phyloP scores from a whole-genome alignment of 1,139 yeast genomes.

The Kodamaea sp. region DNA sequence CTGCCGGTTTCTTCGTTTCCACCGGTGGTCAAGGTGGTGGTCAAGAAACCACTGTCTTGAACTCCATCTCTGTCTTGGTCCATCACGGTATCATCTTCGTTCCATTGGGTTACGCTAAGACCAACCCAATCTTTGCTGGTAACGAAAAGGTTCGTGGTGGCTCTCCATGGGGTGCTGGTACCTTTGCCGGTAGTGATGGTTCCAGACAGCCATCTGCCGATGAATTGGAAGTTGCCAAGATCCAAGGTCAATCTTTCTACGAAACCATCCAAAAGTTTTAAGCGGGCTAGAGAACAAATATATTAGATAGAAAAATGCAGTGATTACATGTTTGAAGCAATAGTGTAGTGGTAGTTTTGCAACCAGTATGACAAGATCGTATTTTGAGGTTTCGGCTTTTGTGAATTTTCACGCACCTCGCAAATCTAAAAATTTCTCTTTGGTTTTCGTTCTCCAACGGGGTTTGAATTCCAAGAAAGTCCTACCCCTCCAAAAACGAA shows the following conservation, averaged over 20 bases:
- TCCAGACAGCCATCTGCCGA: slow-evolving; percentile 35
- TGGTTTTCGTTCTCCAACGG: no score
- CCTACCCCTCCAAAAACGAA: no score
- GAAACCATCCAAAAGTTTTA: slow-evolving; percentile 18
- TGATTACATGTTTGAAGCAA: no score
- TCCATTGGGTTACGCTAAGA: slow-evolving; percentile 38
- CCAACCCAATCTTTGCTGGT: slow-evolving; percentile 28
- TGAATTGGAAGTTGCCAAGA: slow-evolving; percentile 34
- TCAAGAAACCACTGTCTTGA: slow-evolving; percentile 39
- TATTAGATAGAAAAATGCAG: no score
- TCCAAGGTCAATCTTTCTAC: slow-evolving; percentile 38
- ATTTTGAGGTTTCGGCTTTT: no score
- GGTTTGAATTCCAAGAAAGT: no score
- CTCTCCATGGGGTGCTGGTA: slow-evolving; percentile 47
- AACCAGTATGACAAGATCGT: no score
- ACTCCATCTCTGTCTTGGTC: slow-evolving; percentile 32
- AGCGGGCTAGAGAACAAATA: no score
- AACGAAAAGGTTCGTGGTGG: slow-evolving; percentile 40
- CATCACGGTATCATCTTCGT: slow-evolving; percentile 42
- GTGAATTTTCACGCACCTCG: no score
- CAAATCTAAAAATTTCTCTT: no score
- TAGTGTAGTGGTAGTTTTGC: no score
- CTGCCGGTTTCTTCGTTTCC: slow-evolving; percentile 39
- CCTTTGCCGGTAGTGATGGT: slow-evolving; percentile 40
- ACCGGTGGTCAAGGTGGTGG: slow-evolving; percentile 44